phyloP scores from a whole-genome alignment of 306 rosid species.

The Betula pendula region DNA sequence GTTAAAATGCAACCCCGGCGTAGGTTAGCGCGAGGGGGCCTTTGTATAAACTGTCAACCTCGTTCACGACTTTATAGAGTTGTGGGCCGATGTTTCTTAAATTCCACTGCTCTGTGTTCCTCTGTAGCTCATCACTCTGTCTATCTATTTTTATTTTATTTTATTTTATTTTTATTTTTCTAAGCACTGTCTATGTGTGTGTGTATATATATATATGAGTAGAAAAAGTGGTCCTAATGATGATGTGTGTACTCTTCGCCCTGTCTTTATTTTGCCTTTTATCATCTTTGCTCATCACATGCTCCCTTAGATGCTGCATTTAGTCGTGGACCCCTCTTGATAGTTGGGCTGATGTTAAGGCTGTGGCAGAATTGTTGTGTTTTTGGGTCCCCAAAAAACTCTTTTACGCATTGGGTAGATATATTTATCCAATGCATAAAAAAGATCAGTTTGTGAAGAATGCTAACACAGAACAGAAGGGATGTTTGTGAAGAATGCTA shows the following conservation, averaged over 20 bases:
- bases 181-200: too few species aligned
- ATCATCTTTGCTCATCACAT: constrained; percentile 55
- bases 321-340: constrained; percentile 51
- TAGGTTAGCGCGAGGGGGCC: constrained; percentile 27
- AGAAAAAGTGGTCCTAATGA: constrained; percentile 45
- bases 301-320: constrained; percentile 61
- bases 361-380: constrained; percentile 22
- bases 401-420: too few species aligned
- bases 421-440: too few species aligned
- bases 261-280: constrained; percentile 44
- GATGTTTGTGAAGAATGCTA: too few species aligned
- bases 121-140: too few species aligned
- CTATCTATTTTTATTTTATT: too few species aligned
- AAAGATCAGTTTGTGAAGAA: too few species aligned
- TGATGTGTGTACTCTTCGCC: constrained; percentile 38
- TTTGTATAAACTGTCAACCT: constrained; percentile 58
- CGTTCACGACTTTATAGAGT: constrained; percentile 56
- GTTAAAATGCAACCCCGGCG: constrained; percentile 20
- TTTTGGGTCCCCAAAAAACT: too few species aligned
- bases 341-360: constrained; percentile 61
- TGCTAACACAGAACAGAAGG: too few species aligned
- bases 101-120: constrained; percentile 45
- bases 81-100: constrained; percentile 71
- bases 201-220: not conserved
- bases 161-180: too few species aligned